phyloP scores from a whole-genome alignment of 192 early-diverging fungal species.

The Coemansia sp. region DNA sequence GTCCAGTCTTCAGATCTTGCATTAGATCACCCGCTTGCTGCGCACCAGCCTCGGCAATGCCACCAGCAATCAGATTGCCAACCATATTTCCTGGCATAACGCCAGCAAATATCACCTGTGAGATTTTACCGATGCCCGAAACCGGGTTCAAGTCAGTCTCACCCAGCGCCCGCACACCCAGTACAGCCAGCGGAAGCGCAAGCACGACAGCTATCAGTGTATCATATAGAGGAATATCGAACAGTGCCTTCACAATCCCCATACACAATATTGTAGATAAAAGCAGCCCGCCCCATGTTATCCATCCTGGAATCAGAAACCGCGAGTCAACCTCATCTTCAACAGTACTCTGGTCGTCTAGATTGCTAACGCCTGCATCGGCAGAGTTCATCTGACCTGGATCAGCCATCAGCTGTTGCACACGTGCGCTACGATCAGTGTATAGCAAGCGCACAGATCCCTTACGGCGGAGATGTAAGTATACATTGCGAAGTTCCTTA shows the following conservation, averaged over 20 bases:
- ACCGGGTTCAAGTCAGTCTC: conserved; percentile 85
- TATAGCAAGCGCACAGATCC: background rate
- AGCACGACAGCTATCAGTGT: conserved; percentile 68
- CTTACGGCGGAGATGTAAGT: conserved; percentile 11
- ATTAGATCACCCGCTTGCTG: conserved; percentile 75
- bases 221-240: conserved; percentile 67
- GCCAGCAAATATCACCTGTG: conserved; percentile 80
- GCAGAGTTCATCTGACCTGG: background rate
- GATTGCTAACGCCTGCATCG: background rate
- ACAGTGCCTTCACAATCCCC: conserved; percentile 62
- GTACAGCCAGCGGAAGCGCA: conserved; percentile 71
- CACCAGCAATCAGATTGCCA: conserved; percentile 75
- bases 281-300: conserved; percentile 65
- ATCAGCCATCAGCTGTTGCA: background rate
- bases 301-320: conserved; percentile 60
- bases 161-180: conserved; percentile 80
- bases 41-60: conserved; percentile 73
- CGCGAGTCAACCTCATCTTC: conserved; percentile 39
- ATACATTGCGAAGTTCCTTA: conserved; percentile 34
- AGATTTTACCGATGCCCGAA: conserved; percentile 79
- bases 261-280: conserved; percentile 63
- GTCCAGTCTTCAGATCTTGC: conserved; percentile 85
- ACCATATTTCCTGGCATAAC: conserved; percentile 68
- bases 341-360: conserved; percentile 4
- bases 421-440: background rate